Evolutionary conservation across 2,329 filamentous ascomycete genomes (phyloP).

Genomic region (Calonectria hongkongensis): DNA sequence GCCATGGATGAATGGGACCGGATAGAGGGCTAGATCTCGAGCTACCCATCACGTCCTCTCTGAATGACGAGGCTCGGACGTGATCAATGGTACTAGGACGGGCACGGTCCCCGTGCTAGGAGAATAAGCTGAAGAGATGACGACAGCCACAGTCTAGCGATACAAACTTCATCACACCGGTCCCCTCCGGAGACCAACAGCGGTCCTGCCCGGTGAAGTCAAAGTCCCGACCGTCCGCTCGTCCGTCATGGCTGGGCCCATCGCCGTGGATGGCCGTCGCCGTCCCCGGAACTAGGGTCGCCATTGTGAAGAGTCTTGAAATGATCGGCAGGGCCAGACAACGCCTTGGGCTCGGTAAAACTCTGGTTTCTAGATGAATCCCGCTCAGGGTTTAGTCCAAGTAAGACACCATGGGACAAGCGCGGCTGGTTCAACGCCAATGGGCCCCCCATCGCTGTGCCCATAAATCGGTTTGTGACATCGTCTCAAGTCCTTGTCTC

Average conservation of each 20-base stretch:
- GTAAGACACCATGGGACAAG: conserved; percentile 20
- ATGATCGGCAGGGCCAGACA: conserved; percentile 32
- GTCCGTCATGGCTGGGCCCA: conserved; percentile 46
- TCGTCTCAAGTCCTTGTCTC: conserved; percentile 10
- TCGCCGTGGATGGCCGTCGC: conserved; percentile 36
- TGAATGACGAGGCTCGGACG: conserved; percentile 25
- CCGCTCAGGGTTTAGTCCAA: conserved; percentile 33
- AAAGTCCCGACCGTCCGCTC: conserved; percentile 41
- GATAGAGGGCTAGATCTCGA: conserved; percentile 31
- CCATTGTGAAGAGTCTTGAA: conserved; percentile 25
- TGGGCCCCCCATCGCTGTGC: conserved; percentile 15
- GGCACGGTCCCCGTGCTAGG: conserved; percentile 36
- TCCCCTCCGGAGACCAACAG: conserved; percentile 38
- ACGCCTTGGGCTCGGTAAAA: conserved; percentile 34
- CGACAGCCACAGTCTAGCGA: conserved; percentile 34
- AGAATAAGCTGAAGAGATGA: conserved; percentile 37
- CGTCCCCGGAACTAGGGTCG: conserved; percentile 43
- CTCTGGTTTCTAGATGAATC: conserved; percentile 41
- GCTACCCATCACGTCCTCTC: conserved; percentile 20
- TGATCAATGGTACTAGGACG: conserved; percentile 8
- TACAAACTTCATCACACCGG: conserved; percentile 22
- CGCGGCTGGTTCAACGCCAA: conserved; percentile 17
- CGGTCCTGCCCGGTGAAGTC: conserved; percentile 38
- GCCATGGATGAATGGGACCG: conserved; percentile 45
- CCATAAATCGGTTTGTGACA: conserved; percentile 30